Evolutionary conservation across 2,329 filamentous ascomycete species (phyloP), one percentile per base, ranked within the genome.

Genomic region (Albifimbria verrucaria): DNA sequence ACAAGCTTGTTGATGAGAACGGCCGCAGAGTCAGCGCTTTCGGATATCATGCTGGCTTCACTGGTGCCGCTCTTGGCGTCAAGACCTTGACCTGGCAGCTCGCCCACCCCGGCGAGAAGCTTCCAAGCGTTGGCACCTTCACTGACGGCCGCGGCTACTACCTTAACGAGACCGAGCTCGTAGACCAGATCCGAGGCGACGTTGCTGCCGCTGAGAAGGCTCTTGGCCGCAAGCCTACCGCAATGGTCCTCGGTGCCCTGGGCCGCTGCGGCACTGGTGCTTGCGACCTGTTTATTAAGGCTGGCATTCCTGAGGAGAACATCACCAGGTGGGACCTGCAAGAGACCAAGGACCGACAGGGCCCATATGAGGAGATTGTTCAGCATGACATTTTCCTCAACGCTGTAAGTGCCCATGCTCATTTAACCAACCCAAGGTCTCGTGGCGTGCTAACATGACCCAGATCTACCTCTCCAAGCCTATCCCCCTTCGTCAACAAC

Each of bases 71-170:
- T 9, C 76, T 92, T 49, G 89, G 88, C 23, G 72, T 95, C 39
- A 82, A 92, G 80, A 84, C 86, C 44, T 96, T 92, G 90, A 84
- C 89, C 11, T 89, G 86, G 82, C 91, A 96, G 72, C 78, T 93
- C 57, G 82, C 81, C 43, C 82, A 92, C 70, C 82, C 86, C 44
- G 82, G 82, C 54, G 77, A 85, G 69, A 81, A 84, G 50, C 81
- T 93, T 54, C 85, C 87, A 9, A 78, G 60, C 1, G 65, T 65
- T 15, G 52, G 50, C n/a, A 62, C 50, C 21, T 66, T 62, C 49
- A 66, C 59, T n/a, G 55, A 61, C 9, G 62, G 82, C 52, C 79
- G 89, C 18, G 80, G 80, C 60, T 79, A 80, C 64, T 93, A 90
- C 72, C 81, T 86, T 57, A 91, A 91, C 69, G 89, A 95, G 54